phyloP scores from a whole-genome alignment of 108 stramenopile species.

The Bacterosira constricta region DNA sequence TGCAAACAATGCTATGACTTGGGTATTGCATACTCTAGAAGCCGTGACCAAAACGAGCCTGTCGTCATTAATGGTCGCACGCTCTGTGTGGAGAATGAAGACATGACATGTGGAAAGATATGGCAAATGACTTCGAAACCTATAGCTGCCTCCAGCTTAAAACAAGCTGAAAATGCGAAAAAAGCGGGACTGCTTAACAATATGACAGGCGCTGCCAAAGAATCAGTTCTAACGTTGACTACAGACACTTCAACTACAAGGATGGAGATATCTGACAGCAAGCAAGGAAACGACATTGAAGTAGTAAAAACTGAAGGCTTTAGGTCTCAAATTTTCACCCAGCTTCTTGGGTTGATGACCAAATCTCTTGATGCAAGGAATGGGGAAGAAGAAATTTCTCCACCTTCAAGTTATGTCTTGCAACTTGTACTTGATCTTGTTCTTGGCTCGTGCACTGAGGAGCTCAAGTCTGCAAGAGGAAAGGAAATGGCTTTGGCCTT shows the following conservation, averaged over 20 bases:
- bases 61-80: conserved; percentile 63
- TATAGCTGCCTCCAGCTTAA: conserved; percentile 54
- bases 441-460: conserved; percentile 29
- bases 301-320: conserved; percentile 34
- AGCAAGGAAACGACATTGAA: conserved; percentile 7
- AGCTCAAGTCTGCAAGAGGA: conserved; percentile 35
- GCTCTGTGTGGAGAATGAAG: conserved; percentile 48
- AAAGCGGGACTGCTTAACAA: conserved; percentile 14
- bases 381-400: not conserved
- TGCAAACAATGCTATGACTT: conserved; percentile 65
- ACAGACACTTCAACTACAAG: conserved; percentile 5
- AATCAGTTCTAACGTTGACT: conserved; percentile 34
- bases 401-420: conserved; percentile 20
- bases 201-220: conserved; percentile 19
- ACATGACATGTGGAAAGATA: conserved; percentile 65
- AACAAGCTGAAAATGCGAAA: conserved; percentile 50
- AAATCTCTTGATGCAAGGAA: not conserved
- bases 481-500: conserved; percentile 26
- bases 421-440: conserved; percentile 41
- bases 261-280: conserved; percentile 2
- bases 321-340: conserved; percentile 24
- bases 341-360: conserved; percentile 9
- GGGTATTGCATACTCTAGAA: conserved; percentile 54
- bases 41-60: conserved; percentile 28
- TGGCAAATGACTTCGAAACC: conserved; percentile 66